phyloP scores from a whole-genome alignment of 768 basidiomycete genomes.

The Suillus tomentosus region DNA sequence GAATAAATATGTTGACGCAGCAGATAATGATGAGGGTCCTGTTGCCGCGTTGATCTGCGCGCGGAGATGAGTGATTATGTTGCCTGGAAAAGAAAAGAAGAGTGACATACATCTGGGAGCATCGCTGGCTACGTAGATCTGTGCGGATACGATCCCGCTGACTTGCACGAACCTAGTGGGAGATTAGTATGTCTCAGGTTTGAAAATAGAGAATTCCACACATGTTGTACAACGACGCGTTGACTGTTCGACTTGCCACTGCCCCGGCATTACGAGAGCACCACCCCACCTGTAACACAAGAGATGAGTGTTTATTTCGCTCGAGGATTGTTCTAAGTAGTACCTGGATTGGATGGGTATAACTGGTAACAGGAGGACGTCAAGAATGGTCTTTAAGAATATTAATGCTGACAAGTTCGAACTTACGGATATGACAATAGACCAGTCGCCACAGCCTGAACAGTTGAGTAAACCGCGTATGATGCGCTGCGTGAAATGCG shows the following conservation, averaged over 20 bases:
- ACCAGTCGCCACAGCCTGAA: slow-evolving; percentile 44
- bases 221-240: slow-evolving; percentile 63
- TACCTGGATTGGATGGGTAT: slow-evolving; percentile 52
- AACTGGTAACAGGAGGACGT: slow-evolving; percentile 25
- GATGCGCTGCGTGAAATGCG: background rate
- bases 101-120: slow-evolving; percentile 50
- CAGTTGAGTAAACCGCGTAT: background rate
- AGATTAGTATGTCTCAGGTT: background rate
- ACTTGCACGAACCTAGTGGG: slow-evolving; percentile 44
- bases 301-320: background rate
- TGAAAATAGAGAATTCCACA: slow-evolving; percentile 9
- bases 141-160: slow-evolving; percentile 44
- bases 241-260: slow-evolving; percentile 60
- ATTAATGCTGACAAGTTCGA: background rate
- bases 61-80: background rate
- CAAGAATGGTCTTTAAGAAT: slow-evolving; percentile 16
- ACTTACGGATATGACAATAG: slow-evolving; percentile 48
- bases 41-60: slow-evolving; percentile 60
- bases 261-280: slow-evolving; percentile 61
- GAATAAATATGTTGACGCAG: slow-evolving; percentile 47
- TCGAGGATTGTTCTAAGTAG: background rate
- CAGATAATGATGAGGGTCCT: slow-evolving; percentile 53
- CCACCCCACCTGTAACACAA: slow-evolving; percentile 48
- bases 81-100: no score
- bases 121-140: slow-evolving; percentile 62